phyloP scores from a whole-genome alignment of 495 filamentous ascomycete genomes.

The Diplogelasinospora grovesii region DNA sequence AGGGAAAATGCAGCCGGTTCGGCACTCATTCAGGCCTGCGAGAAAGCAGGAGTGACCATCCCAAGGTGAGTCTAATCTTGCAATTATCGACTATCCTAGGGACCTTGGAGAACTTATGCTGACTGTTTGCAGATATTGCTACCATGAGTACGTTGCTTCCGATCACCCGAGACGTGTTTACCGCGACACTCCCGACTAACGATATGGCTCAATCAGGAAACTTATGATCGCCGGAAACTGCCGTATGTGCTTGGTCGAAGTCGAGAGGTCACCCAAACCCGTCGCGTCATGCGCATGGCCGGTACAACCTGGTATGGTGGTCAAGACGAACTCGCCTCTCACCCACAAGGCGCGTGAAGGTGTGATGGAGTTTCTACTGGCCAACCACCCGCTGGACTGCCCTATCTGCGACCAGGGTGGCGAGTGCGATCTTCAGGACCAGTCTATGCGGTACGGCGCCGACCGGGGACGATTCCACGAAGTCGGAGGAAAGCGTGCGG shows the following conservation, averaged over 20 bases:
- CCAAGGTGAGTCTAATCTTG: constrained; percentile 54
- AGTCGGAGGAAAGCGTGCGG: constrained; percentile 85
- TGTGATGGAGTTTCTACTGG: constrained; percentile 96
- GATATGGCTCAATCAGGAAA: constrained; percentile 54
- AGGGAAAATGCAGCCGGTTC: constrained; percentile 59
- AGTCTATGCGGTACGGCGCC: constrained; percentile 96
- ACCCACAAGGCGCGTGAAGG: constrained; percentile 96
- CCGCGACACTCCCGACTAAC: constrained; percentile 21
- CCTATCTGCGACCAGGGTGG: constrained; percentile 97
- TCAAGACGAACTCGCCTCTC: constrained; percentile 93
- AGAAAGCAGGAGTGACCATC: constrained; percentile 89
- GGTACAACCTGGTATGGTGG: constrained; percentile 96
- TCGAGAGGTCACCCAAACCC: constrained; percentile 90
- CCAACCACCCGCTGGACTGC: constrained; percentile 97
- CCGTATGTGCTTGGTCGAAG: constrained; percentile 98
- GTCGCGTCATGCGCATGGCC: constrained; percentile 99
- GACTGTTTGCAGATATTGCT: constrained; percentile 74
- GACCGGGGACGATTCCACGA: constrained; percentile 97
- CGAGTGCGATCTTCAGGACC: constrained; percentile 97
- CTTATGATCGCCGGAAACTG: constrained; percentile 98
- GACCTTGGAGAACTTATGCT: constrained; percentile 25
- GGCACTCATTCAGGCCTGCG: constrained; percentile 96
- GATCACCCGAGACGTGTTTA: constrained; percentile 5
- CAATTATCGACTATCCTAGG: not conserved
- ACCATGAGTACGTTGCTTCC: constrained; percentile 70